Conservation (phyloP, 495 filamentous ascomycete genomes). For the Neurospora sp. region DNA sequence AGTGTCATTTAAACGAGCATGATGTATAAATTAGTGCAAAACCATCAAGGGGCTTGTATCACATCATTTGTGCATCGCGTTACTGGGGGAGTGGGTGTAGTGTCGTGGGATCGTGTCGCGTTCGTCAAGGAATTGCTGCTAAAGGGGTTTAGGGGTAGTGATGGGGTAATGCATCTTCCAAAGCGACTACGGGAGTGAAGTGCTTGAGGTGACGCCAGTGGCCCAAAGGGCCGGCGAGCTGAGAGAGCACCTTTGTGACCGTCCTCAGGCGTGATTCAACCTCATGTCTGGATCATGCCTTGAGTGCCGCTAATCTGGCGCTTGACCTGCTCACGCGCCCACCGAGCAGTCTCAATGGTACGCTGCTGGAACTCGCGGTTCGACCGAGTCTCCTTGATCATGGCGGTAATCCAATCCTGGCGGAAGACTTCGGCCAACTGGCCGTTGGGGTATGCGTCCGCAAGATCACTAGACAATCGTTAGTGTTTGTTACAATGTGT, state of each 20-base stretch:
- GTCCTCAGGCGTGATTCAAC: conserved; percentile 11
- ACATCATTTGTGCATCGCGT: conserved; percentile 24
- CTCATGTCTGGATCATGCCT: conserved; percentile 33
- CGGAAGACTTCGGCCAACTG: conserved; percentile 76
- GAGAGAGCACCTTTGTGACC: conserved; percentile 7
- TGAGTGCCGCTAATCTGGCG: conserved; percentile 58
- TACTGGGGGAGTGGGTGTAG: conserved; percentile 8
- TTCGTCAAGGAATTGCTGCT: conserved; percentile 15
- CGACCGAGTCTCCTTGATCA: conserved; percentile 78
- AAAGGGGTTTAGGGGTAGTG: conserved; percentile 5
- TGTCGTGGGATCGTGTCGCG: conserved; percentile 17
- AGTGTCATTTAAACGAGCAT: conserved; percentile 21
- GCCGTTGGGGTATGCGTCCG: conserved; percentile 86
- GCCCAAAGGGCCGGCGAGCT: conserved; percentile 1
- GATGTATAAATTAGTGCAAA: conserved; percentile 14
- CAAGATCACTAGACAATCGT: conserved; percentile 59
- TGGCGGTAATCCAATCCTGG: conserved; percentile 73
- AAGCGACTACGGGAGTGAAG: conserved; percentile 4
- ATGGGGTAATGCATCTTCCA: conserved; percentile 7
- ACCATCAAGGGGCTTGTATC: conserved; percentile 21
- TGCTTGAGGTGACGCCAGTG: conserved; percentile 6
- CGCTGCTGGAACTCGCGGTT: conserved; percentile 75
- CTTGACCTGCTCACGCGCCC: conserved; percentile 96
- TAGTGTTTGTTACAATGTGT: neutral
- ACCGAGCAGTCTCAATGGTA: conserved; percentile 88